A percentile compares a stretch with the other conserved stretches of the same genome.
These are phyloP conservation scores for Exophiala aquamarina DNA, from an alignment of 2,329 filamentous ascomycete species.

Conservation along the genomic window DNA sequence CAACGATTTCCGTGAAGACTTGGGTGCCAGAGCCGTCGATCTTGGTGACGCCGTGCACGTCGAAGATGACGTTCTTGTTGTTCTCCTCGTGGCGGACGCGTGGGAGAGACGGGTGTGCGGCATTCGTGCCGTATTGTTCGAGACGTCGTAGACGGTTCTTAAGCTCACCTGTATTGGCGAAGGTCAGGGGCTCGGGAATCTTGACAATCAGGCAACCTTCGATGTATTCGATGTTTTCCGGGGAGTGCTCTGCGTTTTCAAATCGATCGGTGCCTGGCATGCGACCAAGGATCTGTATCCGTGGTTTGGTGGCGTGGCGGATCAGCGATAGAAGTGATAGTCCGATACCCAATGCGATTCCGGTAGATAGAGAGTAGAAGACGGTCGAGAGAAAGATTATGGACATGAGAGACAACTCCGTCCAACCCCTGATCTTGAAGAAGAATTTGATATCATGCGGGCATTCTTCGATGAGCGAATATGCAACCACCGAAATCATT, in stretches of 20 bases:
- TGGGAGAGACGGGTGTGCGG: slow-evolving; percentile 84
- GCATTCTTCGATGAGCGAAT: slow-evolving; percentile 90
- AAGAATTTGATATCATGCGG: slow-evolving; percentile 93
- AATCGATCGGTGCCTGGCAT: slow-evolving; percentile 81
- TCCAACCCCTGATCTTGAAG: slow-evolving; percentile 78
- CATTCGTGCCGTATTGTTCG: slow-evolving; percentile 84
- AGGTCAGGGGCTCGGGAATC: slow-evolving; percentile 93
- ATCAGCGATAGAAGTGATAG: slow-evolving; percentile 88
- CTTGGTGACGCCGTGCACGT: slow-evolving; percentile 94
- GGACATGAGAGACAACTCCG: slow-evolving; percentile 81
- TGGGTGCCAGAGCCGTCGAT: slow-evolving; percentile 93
- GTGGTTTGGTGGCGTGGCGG: slow-evolving; percentile 82
- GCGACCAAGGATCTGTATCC: slow-evolving; percentile 93
- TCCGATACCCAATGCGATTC: slow-evolving; percentile 91
- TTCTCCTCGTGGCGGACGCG: slow-evolving; percentile 73
- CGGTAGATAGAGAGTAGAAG: slow-evolving; percentile 89
- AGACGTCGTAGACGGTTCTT: slow-evolving; percentile 79
- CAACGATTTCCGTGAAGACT: slow-evolving; percentile 86
- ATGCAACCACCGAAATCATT: slow-evolving; percentile 94
- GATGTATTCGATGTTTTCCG: slow-evolving; percentile 77
- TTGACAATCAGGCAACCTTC: slow-evolving; percentile 95
- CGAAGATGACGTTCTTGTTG: slow-evolving; percentile 92
- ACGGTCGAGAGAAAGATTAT: slow-evolving; percentile 90
- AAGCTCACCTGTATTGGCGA: slow-evolving; percentile 92
- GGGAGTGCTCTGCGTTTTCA: slow-evolving; percentile 76